Evolutionary conservation across 2,329 filamentous ascomycete genomes (phyloP).

Genomic region (Paecilomyces niveus): DNA sequence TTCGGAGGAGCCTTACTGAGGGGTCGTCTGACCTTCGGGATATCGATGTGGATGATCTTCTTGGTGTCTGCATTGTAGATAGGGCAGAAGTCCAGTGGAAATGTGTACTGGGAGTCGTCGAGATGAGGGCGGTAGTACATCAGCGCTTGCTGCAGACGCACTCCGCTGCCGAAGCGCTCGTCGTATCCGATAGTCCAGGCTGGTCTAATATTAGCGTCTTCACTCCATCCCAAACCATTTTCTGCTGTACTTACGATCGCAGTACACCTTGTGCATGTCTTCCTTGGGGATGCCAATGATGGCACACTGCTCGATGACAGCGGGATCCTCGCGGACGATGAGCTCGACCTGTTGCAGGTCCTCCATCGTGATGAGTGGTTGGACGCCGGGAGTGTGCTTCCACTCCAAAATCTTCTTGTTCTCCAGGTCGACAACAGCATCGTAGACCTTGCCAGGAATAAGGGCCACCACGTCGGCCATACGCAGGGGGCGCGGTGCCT

Average conservation of each 20-base stretch:
- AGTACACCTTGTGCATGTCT: conserved; percentile 94
- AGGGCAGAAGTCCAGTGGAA: conserved; percentile 87
- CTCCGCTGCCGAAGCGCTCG: conserved; percentile 71
- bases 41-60: conserved; percentile 70
- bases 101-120: conserved; percentile 86
- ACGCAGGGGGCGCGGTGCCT: conserved; percentile 56
- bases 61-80: conserved; percentile 78
- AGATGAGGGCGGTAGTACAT: conserved; percentile 90
- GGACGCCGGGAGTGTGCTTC: conserved; percentile 67
- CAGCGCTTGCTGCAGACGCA: conserved; percentile 81
- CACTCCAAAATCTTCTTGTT: conserved; percentile 63
- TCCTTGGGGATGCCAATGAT: conserved; percentile 71
- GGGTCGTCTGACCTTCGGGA: conserved; percentile 69
- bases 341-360: conserved; percentile 76
- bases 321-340: conserved; percentile 67
- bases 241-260: conserved; percentile 57
- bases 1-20: conserved; percentile 64
- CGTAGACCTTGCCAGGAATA: conserved; percentile 68
- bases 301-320: conserved; percentile 83
- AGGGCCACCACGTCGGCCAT: conserved; percentile 80
- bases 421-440: conserved; percentile 70
- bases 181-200: conserved; percentile 95
- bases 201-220: conserved; percentile 17
- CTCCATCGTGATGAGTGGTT: conserved; percentile 89
- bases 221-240: background rate